phyloP scores from a whole-genome alignment of 1,284 basidiomycete species.

The Gymnopus androsaceus region DNA sequence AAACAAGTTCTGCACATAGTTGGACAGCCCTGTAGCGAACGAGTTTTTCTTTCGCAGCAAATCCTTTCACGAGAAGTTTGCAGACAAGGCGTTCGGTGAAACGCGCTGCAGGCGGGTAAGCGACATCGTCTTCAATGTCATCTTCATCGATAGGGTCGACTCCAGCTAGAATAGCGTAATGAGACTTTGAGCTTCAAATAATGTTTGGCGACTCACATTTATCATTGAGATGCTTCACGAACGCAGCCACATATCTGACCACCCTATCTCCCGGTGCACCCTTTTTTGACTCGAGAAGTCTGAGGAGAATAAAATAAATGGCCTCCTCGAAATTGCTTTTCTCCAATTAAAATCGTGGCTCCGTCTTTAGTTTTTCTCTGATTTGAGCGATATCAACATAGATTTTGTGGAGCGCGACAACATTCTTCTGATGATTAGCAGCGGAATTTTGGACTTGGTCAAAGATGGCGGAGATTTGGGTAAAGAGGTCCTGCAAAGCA shows the following conservation, averaged over 20 bases:
- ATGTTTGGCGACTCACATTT: slow-evolving; percentile 55
- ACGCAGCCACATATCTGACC: slow-evolving; percentile 85
- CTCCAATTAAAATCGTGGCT: slow-evolving; percentile 60
- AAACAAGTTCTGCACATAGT: slow-evolving; percentile 75
- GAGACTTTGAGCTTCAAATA: slow-evolving; percentile 3
- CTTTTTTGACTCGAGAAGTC: slow-evolving; percentile 80
- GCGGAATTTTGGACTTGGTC: slow-evolving; percentile 80
- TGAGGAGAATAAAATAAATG: slow-evolving; percentile 68
- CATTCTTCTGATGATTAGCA: slow-evolving; percentile 85
- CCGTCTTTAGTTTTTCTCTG: slow-evolving; percentile 33
- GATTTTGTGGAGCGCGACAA: slow-evolving; percentile 81
- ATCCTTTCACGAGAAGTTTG: slow-evolving; percentile 77
- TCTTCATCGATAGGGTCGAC: slow-evolving; percentile 20
- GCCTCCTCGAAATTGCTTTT: slow-evolving; percentile 77
- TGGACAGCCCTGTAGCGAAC: slow-evolving; percentile 83
- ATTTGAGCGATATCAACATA: slow-evolving; percentile 64
- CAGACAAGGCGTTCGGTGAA: slow-evolving; percentile 76
- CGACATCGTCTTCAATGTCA: slow-evolving; percentile 37
- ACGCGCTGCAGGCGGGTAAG: slow-evolving; percentile 71
- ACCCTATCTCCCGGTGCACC: slow-evolving; percentile 79
- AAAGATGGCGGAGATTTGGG: slow-evolving; percentile 37
- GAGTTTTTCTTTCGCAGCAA: slow-evolving; percentile 87
- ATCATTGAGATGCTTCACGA: slow-evolving; percentile 76
- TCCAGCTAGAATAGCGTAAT: slow-evolving; percentile 25
- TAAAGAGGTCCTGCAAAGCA: not conserved